These are phyloP conservation scores for Penicillium desertorum DNA, from an alignment of 495 filamentous ascomycete species.

Conservation along the genomic window DNA sequence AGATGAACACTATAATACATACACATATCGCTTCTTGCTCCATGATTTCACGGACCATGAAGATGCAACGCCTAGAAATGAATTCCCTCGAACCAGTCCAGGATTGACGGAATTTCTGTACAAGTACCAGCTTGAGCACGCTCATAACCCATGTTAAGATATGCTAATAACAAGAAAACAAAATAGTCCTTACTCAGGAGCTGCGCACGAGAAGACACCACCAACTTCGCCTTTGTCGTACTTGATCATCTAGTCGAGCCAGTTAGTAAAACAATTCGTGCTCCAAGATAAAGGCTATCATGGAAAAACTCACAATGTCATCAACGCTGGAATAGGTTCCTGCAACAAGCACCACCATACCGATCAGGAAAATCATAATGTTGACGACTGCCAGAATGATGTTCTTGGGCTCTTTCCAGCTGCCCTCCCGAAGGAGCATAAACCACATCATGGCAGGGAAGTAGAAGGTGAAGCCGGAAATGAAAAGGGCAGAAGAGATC, in stretches of 20 bases:
- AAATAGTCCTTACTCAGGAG: slow-evolving; percentile 18
- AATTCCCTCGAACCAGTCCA: slow-evolving; percentile 9
- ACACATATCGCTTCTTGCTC: slow-evolving; percentile 8
- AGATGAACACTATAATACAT: background rate
- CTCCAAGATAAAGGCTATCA: background rate
- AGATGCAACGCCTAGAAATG: slow-evolving; percentile 12
- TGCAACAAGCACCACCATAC: slow-evolving; percentile 52
- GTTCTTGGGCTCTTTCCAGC: slow-evolving; percentile 37
- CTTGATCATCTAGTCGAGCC: slow-evolving; percentile 36
- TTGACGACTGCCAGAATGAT: slow-evolving; percentile 26
- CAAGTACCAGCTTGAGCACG: slow-evolving; percentile 13
- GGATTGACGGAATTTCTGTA: background rate
- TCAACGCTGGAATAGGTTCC: slow-evolving; percentile 57
- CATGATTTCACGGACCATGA: slow-evolving; percentile 1
- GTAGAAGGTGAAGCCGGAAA: slow-evolving; percentile 35
- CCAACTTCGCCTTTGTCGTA: slow-evolving; percentile 45
- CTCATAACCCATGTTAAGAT: background rate
- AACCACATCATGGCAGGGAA: slow-evolving; percentile 62
- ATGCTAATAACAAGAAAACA: background rate
- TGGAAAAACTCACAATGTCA: slow-evolving; percentile 54
- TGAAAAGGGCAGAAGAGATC: slow-evolving; percentile 50
- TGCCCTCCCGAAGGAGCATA: slow-evolving; percentile 47
- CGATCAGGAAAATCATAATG: slow-evolving; percentile 28
- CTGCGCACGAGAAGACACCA: slow-evolving; percentile 49
- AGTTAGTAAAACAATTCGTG: slow-evolving; percentile 8